A percentile compares a stretch with the other conserved stretches of the same genome.
These are phyloP conservation scores for Globisporangium polare DNA, from an alignment of 352 stramenopile species.

Conservation along the genomic window DNA sequence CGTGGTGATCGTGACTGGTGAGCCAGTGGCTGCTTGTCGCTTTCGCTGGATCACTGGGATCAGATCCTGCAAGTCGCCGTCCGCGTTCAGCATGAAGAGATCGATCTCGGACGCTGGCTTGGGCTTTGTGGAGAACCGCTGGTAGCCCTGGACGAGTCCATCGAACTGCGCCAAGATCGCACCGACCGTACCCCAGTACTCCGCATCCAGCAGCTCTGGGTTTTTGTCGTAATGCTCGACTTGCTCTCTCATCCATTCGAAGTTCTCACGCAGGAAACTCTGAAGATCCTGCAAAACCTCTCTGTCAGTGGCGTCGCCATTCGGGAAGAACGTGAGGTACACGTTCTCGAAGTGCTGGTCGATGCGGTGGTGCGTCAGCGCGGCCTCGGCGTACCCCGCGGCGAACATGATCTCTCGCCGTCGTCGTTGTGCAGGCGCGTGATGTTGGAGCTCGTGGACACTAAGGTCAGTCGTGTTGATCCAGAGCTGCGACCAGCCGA, in stretches of 20 bases:
- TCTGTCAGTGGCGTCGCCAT: conserved; percentile 25
- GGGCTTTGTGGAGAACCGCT: conserved; percentile 16
- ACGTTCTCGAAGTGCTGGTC: conserved; percentile 61
- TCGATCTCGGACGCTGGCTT: conserved; percentile 28
- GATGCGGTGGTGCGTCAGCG: conserved; percentile 61
- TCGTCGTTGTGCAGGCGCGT: conserved; percentile 2
- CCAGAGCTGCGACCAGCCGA: conserved; percentile 58
- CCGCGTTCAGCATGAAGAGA: conserved; percentile 51
- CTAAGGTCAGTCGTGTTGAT: conserved; percentile 30
- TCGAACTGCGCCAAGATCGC: conserved; percentile 46
- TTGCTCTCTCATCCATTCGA: conserved; percentile 43
- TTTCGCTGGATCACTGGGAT: conserved; percentile 31
- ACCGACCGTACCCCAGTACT: conserved; percentile 36
- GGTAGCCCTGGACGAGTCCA: conserved; percentile 44
- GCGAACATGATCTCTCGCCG: conserved; percentile 42
- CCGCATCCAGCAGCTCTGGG: conserved; percentile 14
- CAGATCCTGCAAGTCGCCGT: conserved; percentile 52
- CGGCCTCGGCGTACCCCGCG: conserved; percentile 51
- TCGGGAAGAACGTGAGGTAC: conserved; percentile 43
- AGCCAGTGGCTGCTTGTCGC: neutral
- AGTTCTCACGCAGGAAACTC: conserved; percentile 37
- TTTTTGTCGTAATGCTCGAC: conserved; percentile 20
- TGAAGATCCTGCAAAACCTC: conserved; percentile 25
- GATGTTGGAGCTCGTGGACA: conserved; percentile 19
- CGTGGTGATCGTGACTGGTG: neutral